These are phyloP conservation scores for Citrullus colocynthis DNA, from an alignment of 306 rosid species.

Conservation along the genomic window DNA sequence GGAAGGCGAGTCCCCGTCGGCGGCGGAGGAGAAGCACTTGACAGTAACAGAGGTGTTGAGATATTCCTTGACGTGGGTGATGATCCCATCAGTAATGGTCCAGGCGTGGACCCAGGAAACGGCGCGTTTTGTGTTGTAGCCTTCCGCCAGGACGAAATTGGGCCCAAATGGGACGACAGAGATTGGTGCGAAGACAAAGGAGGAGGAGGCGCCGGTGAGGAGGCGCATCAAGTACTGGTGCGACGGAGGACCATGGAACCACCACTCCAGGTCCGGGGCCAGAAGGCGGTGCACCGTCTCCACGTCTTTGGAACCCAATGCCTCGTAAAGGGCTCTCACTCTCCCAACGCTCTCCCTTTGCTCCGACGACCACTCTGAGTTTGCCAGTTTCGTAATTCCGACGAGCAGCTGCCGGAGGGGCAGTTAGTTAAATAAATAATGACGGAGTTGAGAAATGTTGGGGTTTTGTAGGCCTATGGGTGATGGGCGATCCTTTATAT, in stretches of 20 bases:
- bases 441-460: neutral
- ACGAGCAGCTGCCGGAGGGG: neutral
- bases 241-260: constrained; percentile 74
- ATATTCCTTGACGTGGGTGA: constrained; percentile 64
- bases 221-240: constrained; percentile 50
- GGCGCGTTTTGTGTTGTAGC: constrained; percentile 26
- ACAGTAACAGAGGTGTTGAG: constrained; percentile 58
- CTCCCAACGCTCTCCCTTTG: constrained; percentile 11
- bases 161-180: constrained; percentile 40
- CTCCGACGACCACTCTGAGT: constrained; percentile 16
- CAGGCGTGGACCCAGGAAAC: constrained; percentile 80
- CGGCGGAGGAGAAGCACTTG: constrained; percentile 23
- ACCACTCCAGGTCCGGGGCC: constrained; percentile 60
- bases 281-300: constrained; percentile 26
- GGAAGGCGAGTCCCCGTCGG: neutral
- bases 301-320: constrained; percentile 30
- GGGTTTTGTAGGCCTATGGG: neutral
- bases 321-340: constrained; percentile 38
- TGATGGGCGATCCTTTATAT: neutral
- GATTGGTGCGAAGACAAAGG: constrained; percentile 33
- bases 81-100: constrained; percentile 37
- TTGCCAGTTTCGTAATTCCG: constrained; percentile 19
- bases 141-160: constrained; percentile 48
- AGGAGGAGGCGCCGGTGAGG: constrained; percentile 31
- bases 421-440: neutral